Conservation (phyloP, 495 filamentous ascomycete species). For the Penicillium silybi region DNA sequence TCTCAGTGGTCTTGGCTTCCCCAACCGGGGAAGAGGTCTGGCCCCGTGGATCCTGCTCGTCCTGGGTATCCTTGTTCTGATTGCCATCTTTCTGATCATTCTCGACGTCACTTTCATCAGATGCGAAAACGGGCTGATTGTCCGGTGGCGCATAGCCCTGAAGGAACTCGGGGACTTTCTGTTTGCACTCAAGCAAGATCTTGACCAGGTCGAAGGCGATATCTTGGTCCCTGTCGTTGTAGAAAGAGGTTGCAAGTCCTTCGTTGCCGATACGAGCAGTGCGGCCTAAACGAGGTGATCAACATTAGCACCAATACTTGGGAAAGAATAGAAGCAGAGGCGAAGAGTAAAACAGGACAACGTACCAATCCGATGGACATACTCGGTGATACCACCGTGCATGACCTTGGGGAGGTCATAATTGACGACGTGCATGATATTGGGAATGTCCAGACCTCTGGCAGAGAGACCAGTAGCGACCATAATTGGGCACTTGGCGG, state of each 20-base stretch:
- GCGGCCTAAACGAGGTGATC: slow-evolving; percentile 54
- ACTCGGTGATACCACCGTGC: slow-evolving; percentile 89
- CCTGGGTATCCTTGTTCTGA: slow-evolving; percentile 1
- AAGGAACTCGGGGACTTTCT: slow-evolving; percentile 80
- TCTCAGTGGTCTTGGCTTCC: no score
- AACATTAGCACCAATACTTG: neutral
- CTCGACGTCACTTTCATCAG: slow-evolving; percentile 56
- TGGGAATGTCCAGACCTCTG: slow-evolving; percentile 85
- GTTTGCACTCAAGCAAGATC: slow-evolving; percentile 72
- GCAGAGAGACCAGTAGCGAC: slow-evolving; percentile 81
- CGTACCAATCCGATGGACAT: slow-evolving; percentile 88
- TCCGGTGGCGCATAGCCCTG: slow-evolving; percentile 53
- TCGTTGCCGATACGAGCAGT: slow-evolving; percentile 90
- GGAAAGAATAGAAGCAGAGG: neutral
- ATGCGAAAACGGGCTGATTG: slow-evolving; percentile 52
- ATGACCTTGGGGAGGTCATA: slow-evolving; percentile 69
- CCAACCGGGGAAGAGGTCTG: neutral
- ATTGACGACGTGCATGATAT: slow-evolving; percentile 89
- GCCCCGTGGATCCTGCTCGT: neutral
- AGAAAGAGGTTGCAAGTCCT: slow-evolving; percentile 87
- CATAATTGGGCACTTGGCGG: slow-evolving; percentile 69
- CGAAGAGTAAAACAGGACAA: slow-evolving; percentile 1
- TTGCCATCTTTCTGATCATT: slow-evolving; percentile 29
- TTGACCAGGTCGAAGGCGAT: slow-evolving; percentile 69
- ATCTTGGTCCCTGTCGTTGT: slow-evolving; percentile 64